phyloP scores from a whole-genome alignment of 2,329 filamentous ascomycete genomes.

The Alternaria arbusti region DNA sequence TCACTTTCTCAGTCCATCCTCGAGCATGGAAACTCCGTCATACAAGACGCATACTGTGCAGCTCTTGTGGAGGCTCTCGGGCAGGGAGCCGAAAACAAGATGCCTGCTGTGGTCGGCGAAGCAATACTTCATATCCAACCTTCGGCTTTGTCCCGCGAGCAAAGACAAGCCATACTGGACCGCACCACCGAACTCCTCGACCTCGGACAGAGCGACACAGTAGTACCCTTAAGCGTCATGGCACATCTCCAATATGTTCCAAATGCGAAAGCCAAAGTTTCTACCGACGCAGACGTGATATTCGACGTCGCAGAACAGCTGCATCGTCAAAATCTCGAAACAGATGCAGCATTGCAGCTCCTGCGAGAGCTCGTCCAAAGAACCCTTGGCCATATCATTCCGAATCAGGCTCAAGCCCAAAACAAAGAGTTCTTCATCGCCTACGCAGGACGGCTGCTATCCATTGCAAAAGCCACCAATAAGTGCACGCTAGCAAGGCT shows the following conservation, averaged over 20 bases:
- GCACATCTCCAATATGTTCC: conserved; percentile 42
- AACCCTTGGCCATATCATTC: conserved; percentile 38
- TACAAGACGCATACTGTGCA: conserved; percentile 28
- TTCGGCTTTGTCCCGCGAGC: conserved; percentile 36
- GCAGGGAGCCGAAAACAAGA: conserved; percentile 4
- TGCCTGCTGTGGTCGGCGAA: conserved; percentile 18
- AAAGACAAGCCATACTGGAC: conserved; percentile 42
- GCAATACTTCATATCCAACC: conserved; percentile 33
- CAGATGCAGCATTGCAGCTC: conserved; percentile 21
- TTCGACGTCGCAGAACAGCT: conserved; percentile 40
- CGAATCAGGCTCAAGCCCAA: conserved; percentile 43
- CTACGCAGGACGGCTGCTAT: conserved; percentile 29
- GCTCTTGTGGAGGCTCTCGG: conserved; percentile 26
- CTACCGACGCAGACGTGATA: conserved; percentile 28
- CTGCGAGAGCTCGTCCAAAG: conserved; percentile 35
- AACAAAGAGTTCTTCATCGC: conserved; percentile 41
- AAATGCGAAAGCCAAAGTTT: conserved; percentile 45
- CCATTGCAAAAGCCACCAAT: conserved; percentile 23
- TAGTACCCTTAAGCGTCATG: conserved; percentile 33
- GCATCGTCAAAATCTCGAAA: conserved; percentile 19
- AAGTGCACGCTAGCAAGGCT: conserved; percentile 31
- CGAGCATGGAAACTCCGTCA: conserved; percentile 16
- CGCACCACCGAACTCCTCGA: conserved; percentile 28
- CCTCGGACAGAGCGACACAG: conserved; percentile 8
- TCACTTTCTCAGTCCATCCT: conserved; percentile 34